Conservation (phyloP, 73 alveolate species). For the Paramecium tetraurelia region DNA sequence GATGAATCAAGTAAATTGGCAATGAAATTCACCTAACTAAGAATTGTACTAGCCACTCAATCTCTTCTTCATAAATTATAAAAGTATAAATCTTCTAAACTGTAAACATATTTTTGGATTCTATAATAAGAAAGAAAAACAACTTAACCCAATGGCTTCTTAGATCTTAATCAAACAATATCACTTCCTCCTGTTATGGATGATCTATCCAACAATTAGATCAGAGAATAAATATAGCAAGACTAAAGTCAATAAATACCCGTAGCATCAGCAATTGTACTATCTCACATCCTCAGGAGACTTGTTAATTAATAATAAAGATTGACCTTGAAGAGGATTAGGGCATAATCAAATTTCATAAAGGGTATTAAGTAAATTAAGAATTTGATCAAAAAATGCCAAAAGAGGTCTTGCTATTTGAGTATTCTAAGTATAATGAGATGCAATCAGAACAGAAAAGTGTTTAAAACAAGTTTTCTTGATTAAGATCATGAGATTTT, state of each 20-base stretch:
- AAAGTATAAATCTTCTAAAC: neutral
- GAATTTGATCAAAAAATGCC: neutral
- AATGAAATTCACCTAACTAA: neutral
- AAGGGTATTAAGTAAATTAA: neutral
- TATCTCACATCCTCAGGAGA: neutral
- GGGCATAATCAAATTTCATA: neutral
- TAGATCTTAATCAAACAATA: neutral
- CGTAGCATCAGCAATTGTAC: neutral
- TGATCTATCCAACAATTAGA: neutral
- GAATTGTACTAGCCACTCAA: neutral
- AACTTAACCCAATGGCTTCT: neutral
- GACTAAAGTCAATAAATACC: neutral
- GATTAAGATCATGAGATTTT: neutral
- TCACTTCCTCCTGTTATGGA: neutral
- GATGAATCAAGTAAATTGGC: slow-evolving; percentile 21
- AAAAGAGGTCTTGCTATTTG: neutral
- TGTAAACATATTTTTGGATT: neutral
- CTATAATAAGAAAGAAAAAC: neutral
- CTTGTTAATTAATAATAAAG: neutral
- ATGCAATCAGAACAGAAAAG: neutral
- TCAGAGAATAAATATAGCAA: neutral
- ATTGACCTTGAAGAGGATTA: neutral
- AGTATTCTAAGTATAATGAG: neutral
- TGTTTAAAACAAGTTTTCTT: neutral
- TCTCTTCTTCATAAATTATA: neutral